Base-by-base conservation (phyloP, 306 rosid species). In the Vigna reflexopilosa region DNA sequence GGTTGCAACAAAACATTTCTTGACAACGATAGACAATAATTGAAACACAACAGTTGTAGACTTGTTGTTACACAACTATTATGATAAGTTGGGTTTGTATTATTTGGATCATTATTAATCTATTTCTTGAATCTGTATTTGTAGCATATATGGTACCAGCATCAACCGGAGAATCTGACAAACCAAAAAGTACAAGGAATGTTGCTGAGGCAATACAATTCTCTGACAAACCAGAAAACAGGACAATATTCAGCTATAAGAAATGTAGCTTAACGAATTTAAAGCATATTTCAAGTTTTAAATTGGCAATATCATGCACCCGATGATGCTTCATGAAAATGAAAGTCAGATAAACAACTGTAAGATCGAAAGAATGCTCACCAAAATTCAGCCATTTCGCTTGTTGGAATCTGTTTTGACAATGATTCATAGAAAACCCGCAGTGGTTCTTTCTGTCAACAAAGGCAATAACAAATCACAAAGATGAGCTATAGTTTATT, bases 311-410 rank as follows among this genome's bases (percentile, higher is more conserved):
- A 34, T 71, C 19, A 6, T 19, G 32, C 19, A 5, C 19, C 49
- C 3, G 0, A 51, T 28, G 16, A 10, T 50, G 30, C 0, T 72
- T 52, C 28, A 20, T 34, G 15, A 1, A 3, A 52, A 50, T 34
- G 36, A 54, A 54, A 54, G 55, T 15, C 6, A n/a, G 34, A 9
- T 5, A 30, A 30, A 52, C 32, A 54, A 3, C 24, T 10, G 14
- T 72, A 19, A 69, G 52, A 47, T 34, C 70, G 44, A 40, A 73
- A 83, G 70, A 56, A 28, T 40, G 69, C 86, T 81, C 71, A 90
- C 97, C 96, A 91, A 85, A 91, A 93, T 75, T 91, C 96, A 7
- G 98, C 94, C 98, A 95, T 95, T 85, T 92, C 93, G 83, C 98
- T 95, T 36, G 86, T 28, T 17, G 98, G 96, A 71, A 91, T 95